A percentile compares a stretch with the other conserved stretches of the same genome.
These are phyloP conservation scores for Lumnitzera littorea DNA, from an alignment of 345 rosid genomes.

Conservation along the genomic window DNA sequence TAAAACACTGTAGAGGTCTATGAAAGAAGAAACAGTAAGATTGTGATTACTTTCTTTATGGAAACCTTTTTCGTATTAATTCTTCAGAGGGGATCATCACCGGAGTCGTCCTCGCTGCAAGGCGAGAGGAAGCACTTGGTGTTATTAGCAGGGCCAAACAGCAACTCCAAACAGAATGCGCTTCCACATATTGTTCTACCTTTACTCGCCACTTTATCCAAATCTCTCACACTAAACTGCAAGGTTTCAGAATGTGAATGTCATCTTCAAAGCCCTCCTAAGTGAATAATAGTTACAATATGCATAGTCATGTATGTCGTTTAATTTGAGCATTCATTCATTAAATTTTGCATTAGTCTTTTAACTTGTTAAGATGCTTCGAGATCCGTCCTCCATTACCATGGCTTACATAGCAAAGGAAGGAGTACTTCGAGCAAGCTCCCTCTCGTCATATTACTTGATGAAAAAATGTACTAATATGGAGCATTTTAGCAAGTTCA, in stretches of 20 bases:
- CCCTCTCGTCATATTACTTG: too few relatives aligned
- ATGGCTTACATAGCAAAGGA: too few relatives aligned
- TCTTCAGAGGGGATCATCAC: conserved; percentile 1
- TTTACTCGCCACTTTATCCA: conserved; percentile 72
- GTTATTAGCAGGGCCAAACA: conserved; percentile 62
- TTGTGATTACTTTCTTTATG: not conserved
- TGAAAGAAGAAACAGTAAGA: too few relatives aligned
- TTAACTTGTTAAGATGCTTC: too few relatives aligned
- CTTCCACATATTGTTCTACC: conserved; percentile 72
- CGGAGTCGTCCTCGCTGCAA: conserved; percentile 2
- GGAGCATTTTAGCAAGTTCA: too few relatives aligned
- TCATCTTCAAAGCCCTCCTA: not conserved
- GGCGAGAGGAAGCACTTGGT: conserved; percentile 17
- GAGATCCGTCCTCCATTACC: too few relatives aligned
- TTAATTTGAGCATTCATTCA: too few relatives aligned
- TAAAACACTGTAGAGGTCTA: not conserved
- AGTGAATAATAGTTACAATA: not conserved
- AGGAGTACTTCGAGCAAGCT: too few relatives aligned
- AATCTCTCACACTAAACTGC: conserved; percentile 53
- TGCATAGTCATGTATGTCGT: not conserved
- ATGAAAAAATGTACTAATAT: too few relatives aligned
- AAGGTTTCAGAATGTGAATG: not conserved
- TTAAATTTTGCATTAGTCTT: too few relatives aligned
- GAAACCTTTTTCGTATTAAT: not conserved
- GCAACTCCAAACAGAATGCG: conserved; percentile 75